Percentiles rank a stretch among this genome's conserved stretches.
Conservation (phyloP, 371 early-diverging fungal genomes). For the Sporodiniella umbellata region DNA sequence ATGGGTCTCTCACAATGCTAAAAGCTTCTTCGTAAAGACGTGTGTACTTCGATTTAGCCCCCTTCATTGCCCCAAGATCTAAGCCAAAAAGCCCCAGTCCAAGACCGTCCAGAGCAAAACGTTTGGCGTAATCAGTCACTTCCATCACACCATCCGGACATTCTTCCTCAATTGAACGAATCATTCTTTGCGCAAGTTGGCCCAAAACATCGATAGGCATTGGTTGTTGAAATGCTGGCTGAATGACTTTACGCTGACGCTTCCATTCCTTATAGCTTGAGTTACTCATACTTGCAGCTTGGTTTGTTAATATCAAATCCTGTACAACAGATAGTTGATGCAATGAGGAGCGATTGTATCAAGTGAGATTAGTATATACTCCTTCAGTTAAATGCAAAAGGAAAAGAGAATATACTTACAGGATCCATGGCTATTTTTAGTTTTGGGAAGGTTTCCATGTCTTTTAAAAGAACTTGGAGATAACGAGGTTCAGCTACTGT, state of each 20-base stretch:
- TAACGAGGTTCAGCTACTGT: constrained; percentile 24
- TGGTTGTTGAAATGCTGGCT: constrained; percentile 33
- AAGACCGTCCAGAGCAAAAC: constrained; percentile 18
- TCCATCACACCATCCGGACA: constrained; percentile 4
- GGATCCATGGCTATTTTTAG: constrained; percentile 13
- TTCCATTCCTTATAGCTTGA: constrained; percentile 8
- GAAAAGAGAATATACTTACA: constrained; percentile 1
- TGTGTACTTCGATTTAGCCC: constrained; percentile 6
- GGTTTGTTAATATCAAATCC: constrained; percentile 13
- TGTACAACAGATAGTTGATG: background rate
- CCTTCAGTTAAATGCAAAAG: no score
- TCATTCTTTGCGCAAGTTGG: constrained; percentile 12
- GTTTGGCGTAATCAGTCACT: constrained; percentile 9
- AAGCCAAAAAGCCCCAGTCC: constrained; percentile 12
- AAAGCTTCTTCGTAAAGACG: constrained; percentile 27
- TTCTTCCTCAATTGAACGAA: constrained; percentile 12
- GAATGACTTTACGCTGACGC: constrained; percentile 19
- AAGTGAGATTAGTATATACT: no score
- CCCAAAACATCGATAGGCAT: constrained; percentile 31
- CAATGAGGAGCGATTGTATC: no score
- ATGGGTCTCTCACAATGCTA: constrained; percentile 20
- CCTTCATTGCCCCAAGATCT: constrained; percentile 8
- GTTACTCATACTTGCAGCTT: constrained; percentile 12
- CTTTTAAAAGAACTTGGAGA: constrained; percentile 20
- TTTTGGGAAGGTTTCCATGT: constrained; percentile 22